A percentile compares a stretch with the other conserved stretches of the same genome.
phyloP scores from a whole-genome alignment of 768 basidiomycete species.

The Lactarius sp. region DNA sequence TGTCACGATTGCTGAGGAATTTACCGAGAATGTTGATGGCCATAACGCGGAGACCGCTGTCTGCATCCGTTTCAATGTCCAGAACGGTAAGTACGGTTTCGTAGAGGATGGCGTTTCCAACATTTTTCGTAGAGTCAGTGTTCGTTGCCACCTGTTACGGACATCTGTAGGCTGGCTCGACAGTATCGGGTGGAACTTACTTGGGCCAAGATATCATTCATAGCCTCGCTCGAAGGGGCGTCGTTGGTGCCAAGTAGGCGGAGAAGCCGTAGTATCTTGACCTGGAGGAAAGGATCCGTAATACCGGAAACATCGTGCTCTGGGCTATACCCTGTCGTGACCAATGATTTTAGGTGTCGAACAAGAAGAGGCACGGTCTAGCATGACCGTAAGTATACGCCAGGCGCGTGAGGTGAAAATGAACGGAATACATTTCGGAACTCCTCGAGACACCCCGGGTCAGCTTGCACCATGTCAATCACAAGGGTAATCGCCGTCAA shows the following conservation, averaged over 20 bases:
- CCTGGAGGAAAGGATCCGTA: constrained; percentile 92
- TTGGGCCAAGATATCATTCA: constrained; percentile 99
- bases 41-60: constrained; percentile 94
- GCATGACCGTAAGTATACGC: constrained; percentile 12
- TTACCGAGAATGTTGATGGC: constrained; percentile 99
- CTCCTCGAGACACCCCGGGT: constrained; percentile 67
- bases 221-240: constrained; percentile 82
- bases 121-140: constrained; percentile 96
- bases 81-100: constrained; percentile 95
- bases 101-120: constrained; percentile 96
- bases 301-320: constrained; percentile 99
- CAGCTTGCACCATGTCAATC: constrained; percentile 87
- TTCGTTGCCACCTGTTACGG: constrained; percentile 89
- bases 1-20: constrained; percentile 95
- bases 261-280: constrained; percentile 86
- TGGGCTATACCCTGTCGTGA: constrained; percentile 95
- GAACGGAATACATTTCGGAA: constrained; percentile 72
- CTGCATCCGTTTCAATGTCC: constrained; percentile 82
- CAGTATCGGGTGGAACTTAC: constrained; percentile 35
- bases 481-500: constrained; percentile 92
- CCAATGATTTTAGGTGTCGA: constrained; percentile 89
- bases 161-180: neutral
- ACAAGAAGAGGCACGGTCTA: constrained; percentile 92
- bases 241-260: constrained; percentile 86
- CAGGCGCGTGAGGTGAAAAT: constrained; percentile 12